Conservation (phyloP, 805 yeast species). For the Candida pini region DNA sequence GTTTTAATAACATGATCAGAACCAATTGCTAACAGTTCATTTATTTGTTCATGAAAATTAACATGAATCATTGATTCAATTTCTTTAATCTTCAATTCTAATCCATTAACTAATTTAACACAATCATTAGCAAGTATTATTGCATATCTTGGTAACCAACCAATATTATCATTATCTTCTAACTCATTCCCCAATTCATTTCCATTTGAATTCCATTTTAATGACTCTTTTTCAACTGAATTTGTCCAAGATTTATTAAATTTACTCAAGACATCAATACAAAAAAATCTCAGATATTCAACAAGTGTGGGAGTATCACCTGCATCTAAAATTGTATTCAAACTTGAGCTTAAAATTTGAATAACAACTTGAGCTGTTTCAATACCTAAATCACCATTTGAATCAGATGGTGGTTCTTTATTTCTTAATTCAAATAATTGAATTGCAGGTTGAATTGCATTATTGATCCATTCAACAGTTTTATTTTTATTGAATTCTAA, state of each 20-base stretch:
- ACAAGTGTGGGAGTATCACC: slow-evolving; percentile 25
- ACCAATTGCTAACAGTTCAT: slow-evolving; percentile 13
- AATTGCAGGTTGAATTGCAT: slow-evolving; percentile 30
- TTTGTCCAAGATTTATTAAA: slow-evolving; percentile 18
- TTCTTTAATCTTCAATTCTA: slow-evolving; percentile 18
- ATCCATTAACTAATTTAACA: slow-evolving; percentile 25
- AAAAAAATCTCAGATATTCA: slow-evolving; percentile 20
- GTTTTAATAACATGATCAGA: slow-evolving; percentile 17
- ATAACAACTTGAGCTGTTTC: slow-evolving; percentile 24
- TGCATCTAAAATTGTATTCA: slow-evolving; percentile 34
- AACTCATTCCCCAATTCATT: not conserved
- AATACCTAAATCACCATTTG: slow-evolving; percentile 22
- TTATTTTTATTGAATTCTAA: slow-evolving; percentile 62
- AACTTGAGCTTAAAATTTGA: slow-evolving; percentile 22
- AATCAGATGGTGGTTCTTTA: slow-evolving; percentile 53
- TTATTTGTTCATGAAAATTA: slow-evolving; percentile 18
- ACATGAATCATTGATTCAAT: slow-evolving; percentile 18
- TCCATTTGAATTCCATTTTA: slow-evolving; percentile 10
- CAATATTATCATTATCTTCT: slow-evolving; percentile 15
- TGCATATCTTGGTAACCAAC: slow-evolving; percentile 27
- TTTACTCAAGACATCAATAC: slow-evolving; percentile 16
- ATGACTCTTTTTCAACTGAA: slow-evolving; percentile 13
- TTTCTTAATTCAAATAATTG: slow-evolving; percentile 57
- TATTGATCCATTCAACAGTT: slow-evolving; percentile 80
- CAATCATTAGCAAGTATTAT: slow-evolving; percentile 27